A percentile compares a stretch with the other conserved stretches of the same genome.
These are phyloP conservation scores for Candida rishiriensis DNA, from an alignment of 805 yeast species.

Conservation along the genomic window DNA sequence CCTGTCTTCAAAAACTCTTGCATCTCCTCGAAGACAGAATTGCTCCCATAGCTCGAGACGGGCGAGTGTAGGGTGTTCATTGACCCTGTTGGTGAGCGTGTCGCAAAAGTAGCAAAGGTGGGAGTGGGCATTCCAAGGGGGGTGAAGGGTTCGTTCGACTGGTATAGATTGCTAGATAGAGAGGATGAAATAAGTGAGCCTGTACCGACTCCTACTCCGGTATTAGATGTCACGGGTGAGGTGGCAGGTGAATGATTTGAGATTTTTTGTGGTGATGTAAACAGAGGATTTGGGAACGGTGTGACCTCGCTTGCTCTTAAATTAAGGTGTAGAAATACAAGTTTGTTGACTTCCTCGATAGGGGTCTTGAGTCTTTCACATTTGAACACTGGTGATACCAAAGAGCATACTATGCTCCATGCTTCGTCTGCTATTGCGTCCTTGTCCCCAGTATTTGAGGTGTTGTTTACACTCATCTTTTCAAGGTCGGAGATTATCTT, in stretches of 20 bases:
- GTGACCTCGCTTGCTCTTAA: slow-evolving; percentile 16
- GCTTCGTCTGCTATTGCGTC: slow-evolving; percentile 43
- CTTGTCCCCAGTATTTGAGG: slow-evolving; percentile 29
- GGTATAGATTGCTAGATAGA: slow-evolving; percentile 1
- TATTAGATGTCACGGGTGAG: slow-evolving; percentile 3
- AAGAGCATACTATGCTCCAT: slow-evolving; percentile 42
- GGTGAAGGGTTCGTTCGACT: slow-evolving; percentile 8
- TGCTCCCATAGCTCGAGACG: slow-evolving; percentile 17
- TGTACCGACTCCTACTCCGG: not conserved
- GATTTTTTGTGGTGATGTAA: slow-evolving; percentile 1
- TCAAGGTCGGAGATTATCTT: slow-evolving; percentile 30
- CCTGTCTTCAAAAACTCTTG: slow-evolving; percentile 42
- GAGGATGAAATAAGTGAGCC: not conserved
- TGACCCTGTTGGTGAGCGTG: slow-evolving; percentile 17
- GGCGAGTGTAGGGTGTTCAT: slow-evolving; percentile 14
- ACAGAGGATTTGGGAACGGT: slow-evolving; percentile 1
- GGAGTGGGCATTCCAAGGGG: slow-evolving; percentile 23
- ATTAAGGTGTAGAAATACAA: slow-evolving; percentile 35
- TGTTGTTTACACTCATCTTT: slow-evolving; percentile 21
- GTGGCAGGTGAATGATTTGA: slow-evolving; percentile 7
- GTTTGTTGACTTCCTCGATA: slow-evolving; percentile 51
- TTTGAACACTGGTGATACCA: slow-evolving; percentile 43
- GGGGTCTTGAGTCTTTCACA: slow-evolving; percentile 48
- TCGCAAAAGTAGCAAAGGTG: slow-evolving; percentile 12
- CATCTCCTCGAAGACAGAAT: slow-evolving; percentile 40